Conservation (phyloP, 768 basidiomycete genomes). For the Auricularia heimuer region DNA sequence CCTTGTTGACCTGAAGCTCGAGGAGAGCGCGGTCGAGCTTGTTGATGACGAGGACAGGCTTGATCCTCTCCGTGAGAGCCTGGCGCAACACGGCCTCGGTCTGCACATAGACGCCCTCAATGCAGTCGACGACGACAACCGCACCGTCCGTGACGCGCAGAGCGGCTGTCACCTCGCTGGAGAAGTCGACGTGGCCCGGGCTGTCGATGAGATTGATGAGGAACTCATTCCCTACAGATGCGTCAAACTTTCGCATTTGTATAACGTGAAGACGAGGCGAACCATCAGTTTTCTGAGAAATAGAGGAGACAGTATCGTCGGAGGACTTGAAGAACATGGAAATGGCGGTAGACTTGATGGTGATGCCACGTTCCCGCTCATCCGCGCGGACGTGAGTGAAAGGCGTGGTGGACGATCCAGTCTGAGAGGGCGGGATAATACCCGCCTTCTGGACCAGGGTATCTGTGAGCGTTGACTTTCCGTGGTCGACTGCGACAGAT, state of each 20-base stretch:
- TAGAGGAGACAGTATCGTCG: constrained; percentile 34
- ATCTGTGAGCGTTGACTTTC: constrained; percentile 45
- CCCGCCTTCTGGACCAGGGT: constrained; percentile 42
- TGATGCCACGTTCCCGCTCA: constrained; percentile 45
- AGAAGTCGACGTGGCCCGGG: constrained; percentile 49
- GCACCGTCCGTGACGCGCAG: constrained; percentile 46
- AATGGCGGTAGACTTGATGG: constrained; percentile 47
- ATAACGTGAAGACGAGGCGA: constrained; percentile 7
- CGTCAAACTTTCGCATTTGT: not conserved
- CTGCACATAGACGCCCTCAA: constrained; percentile 45
- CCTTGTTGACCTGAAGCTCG: constrained; percentile 42
- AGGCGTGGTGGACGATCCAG: constrained; percentile 31
- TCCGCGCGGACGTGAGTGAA: constrained; percentile 39
- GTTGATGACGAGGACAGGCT: constrained; percentile 45
- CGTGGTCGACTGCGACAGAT: constrained; percentile 34
- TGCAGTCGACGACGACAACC: constrained; percentile 43
- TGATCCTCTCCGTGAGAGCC: constrained; percentile 41
- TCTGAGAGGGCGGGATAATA: constrained; percentile 38
- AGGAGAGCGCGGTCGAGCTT: constrained; percentile 46
- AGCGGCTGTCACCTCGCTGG: constrained; percentile 44
- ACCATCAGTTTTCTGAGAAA: constrained; percentile 40
- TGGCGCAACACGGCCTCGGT: constrained; percentile 45
- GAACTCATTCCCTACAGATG: constrained; percentile 32
- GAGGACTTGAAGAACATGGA: constrained; percentile 41
- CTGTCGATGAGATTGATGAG: constrained; percentile 47